phyloP scores from a whole-genome alignment of 2,329 filamentous ascomycete species.

The Aspergillus glaucus region DNA sequence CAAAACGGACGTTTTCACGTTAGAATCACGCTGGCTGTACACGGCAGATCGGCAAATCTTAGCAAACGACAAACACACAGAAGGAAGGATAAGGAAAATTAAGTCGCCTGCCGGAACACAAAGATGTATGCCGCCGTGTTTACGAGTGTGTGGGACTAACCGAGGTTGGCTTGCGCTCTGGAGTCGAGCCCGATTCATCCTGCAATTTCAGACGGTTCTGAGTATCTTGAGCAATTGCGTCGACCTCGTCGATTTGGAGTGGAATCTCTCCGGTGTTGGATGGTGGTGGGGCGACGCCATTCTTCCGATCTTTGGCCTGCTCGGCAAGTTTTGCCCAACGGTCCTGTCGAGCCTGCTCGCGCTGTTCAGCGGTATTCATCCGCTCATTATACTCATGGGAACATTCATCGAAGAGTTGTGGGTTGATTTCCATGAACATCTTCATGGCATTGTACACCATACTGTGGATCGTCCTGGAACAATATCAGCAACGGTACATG shows the following conservation, averaged over 20 bases:
- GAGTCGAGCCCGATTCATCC: conserved; percentile 53
- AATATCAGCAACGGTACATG: conserved; percentile 25
- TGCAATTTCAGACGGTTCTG: conserved; percentile 83
- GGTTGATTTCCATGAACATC: conserved; percentile 99
- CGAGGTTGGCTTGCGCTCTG: conserved; percentile 50
- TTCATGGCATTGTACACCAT: conserved; percentile 99
- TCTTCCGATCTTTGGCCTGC: conserved; percentile 66
- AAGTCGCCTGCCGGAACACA: conserved; percentile 2
- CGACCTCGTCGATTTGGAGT: conserved; percentile 60
- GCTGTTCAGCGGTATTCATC: conserved; percentile 82
- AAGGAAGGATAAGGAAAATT: conserved; percentile 5
- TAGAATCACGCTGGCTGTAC: conserved; percentile 44
- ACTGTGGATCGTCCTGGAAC: conserved; percentile 85
- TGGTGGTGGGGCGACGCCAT: conserved; percentile 34
- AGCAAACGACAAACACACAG: conserved; percentile 31
- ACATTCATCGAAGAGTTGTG: conserved; percentile 95
- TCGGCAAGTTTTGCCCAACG: conserved; percentile 86
- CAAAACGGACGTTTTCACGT: conserved; percentile 38
- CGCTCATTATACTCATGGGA: conserved; percentile 97
- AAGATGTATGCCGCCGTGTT: conserved; percentile 17
- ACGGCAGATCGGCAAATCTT: conserved; percentile 30
- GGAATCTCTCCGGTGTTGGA: conserved; percentile 40
- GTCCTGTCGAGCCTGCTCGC: conserved; percentile 72
- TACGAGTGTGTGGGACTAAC: conserved; percentile 35
- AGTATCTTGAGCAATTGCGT: conserved; percentile 73